Evolutionary conservation across 495 filamentous ascomycete species (phyloP).

Genomic region (Neurospora cerealis): DNA sequence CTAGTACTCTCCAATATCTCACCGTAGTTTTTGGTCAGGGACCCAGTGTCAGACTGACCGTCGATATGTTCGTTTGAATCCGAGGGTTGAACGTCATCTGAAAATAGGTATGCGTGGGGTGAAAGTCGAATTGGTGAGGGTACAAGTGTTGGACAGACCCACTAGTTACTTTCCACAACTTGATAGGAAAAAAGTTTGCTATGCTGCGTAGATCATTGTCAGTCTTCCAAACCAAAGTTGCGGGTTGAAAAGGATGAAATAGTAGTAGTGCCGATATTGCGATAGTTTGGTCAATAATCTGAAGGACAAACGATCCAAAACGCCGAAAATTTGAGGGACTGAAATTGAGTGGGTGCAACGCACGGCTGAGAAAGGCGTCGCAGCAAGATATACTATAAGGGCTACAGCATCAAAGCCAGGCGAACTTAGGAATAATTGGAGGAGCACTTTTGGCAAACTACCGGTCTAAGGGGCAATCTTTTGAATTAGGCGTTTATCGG

Average conservation of each 20-base stretch:
- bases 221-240: background rate
- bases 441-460: background rate
- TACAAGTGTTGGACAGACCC: background rate
- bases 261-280: background rate
- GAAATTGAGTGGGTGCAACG: background rate
- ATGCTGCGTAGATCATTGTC: background rate
- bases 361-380: background rate
- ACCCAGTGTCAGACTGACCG: background rate
- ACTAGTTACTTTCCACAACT: background rate
- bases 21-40: background rate
- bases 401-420: background rate
- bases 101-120: background rate
- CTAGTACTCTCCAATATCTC: background rate
- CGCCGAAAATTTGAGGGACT: background rate
- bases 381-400: background rate
- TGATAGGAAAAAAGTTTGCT: background rate
- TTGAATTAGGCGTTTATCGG: background rate
- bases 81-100: background rate
- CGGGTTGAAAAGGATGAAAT: background rate
- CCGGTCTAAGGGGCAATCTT: background rate
- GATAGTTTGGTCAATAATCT: background rate
- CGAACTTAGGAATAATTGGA: background rate
- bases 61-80: background rate
- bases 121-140: background rate
- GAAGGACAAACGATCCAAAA: background rate